These are phyloP conservation scores for Leccinellum albellum DNA, from an alignment of 768 basidiomycete genomes.

Conservation along the genomic window DNA sequence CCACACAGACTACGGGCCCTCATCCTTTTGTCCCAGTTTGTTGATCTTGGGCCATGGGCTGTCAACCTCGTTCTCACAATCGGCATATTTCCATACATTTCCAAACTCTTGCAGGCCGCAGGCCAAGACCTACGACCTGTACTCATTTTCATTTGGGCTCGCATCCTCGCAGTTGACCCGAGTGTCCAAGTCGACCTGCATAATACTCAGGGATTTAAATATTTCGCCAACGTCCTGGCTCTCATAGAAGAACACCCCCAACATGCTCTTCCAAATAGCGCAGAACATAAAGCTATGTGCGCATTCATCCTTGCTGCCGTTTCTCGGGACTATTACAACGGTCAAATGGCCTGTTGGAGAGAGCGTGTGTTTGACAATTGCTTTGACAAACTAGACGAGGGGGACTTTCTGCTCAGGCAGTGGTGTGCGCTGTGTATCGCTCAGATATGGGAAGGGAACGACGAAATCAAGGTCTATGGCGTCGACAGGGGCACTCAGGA, in stretches of 20 bases:
- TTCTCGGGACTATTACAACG: conserved; percentile 82
- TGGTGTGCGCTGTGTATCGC: conserved; percentile 94
- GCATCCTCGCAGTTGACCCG: conserved; percentile 94
- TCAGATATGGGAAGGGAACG: conserved; percentile 91
- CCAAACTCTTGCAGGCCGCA: conserved; percentile 91
- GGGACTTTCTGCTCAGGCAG: conserved; percentile 89
- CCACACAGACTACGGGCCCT: conserved; percentile 93
- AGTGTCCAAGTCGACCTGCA: conserved; percentile 88
- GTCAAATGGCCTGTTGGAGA: conserved; percentile 81
- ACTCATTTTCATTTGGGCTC: conserved; percentile 97
- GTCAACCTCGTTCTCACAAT: conserved; percentile 94
- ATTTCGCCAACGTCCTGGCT: conserved; percentile 77
- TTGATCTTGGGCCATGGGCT: conserved; percentile 98
- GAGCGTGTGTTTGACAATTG: conserved; percentile 86
- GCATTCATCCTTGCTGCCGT: conserved; percentile 92
- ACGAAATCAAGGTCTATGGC: conserved; percentile 83
- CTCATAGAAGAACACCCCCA: conserved; percentile 56
- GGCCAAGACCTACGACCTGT: conserved; percentile 95
- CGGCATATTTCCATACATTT: conserved; percentile 98
- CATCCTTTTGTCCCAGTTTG: conserved; percentile 93
- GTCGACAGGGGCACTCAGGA: conserved; percentile 80
- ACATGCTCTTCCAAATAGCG: conserved; percentile 77
- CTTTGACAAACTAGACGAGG: conserved; percentile 78
- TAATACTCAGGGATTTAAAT: conserved; percentile 76
- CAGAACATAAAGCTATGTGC: conserved; percentile 98